These are phyloP conservation scores for Stephania japonica DNA, from an alignment of 164 flowering plant species.

Conservation along the genomic window DNA sequence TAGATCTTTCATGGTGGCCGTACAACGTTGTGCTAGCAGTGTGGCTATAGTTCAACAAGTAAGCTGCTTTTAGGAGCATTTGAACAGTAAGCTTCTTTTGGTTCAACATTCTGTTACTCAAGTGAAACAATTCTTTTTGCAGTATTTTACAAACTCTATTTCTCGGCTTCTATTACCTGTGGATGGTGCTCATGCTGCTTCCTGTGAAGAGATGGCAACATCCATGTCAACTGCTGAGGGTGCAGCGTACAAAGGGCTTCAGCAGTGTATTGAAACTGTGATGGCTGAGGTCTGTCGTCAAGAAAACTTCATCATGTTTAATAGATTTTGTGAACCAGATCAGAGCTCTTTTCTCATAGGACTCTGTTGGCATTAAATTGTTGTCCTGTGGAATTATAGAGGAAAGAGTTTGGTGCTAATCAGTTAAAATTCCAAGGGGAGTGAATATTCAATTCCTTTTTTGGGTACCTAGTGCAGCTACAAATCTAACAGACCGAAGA, in stretches of 20 bases:
- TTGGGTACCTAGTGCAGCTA: neutral
- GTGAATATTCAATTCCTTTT: neutral
- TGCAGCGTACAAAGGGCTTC: slow-evolving; percentile 97
- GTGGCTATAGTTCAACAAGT: slow-evolving; percentile 98
- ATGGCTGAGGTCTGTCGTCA: slow-evolving; percentile 88
- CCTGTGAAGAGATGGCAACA: slow-evolving; percentile 94
- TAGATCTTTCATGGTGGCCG: slow-evolving; percentile 98
- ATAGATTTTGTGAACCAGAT: neutral
- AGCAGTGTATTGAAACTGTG: slow-evolving; percentile 95
- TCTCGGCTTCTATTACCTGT: slow-evolving; percentile 89
- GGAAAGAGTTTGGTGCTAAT: neutral
- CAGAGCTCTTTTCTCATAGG: neutral
- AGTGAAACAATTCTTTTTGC: slow-evolving; percentile 14
- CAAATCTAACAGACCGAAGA: neutral
- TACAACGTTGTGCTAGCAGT: slow-evolving; percentile 94
- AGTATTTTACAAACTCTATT: slow-evolving; percentile 91
- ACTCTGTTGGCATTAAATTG: neutral
- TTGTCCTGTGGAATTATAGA: neutral
- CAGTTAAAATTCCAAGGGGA: neutral
- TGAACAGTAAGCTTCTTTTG: neutral
- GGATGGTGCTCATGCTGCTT: slow-evolving; percentile 98
- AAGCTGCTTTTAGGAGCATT: slow-evolving; percentile 15
- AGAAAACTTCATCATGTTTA: slow-evolving; percentile 1
- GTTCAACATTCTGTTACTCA: neutral
- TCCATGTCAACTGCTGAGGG: slow-evolving; percentile 96